These are phyloP conservation scores for Diplotaxis tenuifolia DNA, from an alignment of 345 rosid genomes.

Conservation along the genomic window DNA sequence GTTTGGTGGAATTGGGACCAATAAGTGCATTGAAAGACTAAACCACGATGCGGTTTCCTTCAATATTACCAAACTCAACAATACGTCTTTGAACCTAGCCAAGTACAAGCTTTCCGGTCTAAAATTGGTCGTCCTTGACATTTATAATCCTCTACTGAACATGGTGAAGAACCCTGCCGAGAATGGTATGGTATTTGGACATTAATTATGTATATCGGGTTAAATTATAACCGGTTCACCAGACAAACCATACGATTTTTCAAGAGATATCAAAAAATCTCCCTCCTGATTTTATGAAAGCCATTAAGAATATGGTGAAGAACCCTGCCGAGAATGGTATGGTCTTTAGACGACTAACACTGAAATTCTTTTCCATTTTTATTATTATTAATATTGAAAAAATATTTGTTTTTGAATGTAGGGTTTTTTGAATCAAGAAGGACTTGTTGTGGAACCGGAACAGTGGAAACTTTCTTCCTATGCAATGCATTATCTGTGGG, in stretches of 20 bases:
- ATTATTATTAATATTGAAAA: background rate
- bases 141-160: constrained; percentile 65
- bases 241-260: background rate
- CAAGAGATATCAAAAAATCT: background rate
- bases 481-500: constrained; percentile 73
- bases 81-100: constrained; percentile 53
- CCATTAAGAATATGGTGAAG: constrained; percentile 42
- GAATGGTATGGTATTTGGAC: constrained; percentile 43
- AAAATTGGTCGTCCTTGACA: constrained; percentile 67
- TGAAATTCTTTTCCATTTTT: background rate
- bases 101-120: constrained; percentile 58
- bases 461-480: constrained; percentile 67
- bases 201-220: background rate
- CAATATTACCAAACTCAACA: constrained; percentile 72
- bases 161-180: constrained; percentile 65
- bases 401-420: background rate
- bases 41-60: constrained; percentile 63
- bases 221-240: background rate
- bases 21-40: constrained; percentile 51
- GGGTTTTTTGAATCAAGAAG: constrained; percentile 83
- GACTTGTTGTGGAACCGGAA: constrained; percentile 85
- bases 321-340: constrained; percentile 69
- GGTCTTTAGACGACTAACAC: background rate
- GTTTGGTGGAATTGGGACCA: constrained; percentile 51
- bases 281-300: background rate